phyloP scores from a whole-genome alignment of 1,284 basidiomycete species.

The Rhodotorula sp. region DNA sequence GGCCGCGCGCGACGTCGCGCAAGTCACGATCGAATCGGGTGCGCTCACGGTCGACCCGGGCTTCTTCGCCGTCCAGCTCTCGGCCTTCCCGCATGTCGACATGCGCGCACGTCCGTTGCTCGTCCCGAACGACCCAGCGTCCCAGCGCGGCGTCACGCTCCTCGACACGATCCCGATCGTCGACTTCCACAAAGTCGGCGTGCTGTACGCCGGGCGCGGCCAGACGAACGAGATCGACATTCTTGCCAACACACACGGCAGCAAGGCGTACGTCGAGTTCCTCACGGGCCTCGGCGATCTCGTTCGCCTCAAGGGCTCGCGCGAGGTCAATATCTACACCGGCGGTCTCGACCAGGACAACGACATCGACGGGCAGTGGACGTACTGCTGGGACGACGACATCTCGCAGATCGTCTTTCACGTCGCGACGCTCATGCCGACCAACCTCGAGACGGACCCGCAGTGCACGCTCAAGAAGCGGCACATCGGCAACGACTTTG shows the following conservation, averaged over 20 bases:
- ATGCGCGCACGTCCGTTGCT: slow-evolving; percentile 50
- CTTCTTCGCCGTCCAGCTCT: slow-evolving; percentile 84
- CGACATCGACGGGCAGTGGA: slow-evolving; percentile 79
- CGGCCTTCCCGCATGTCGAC: slow-evolving; percentile 64
- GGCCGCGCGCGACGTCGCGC: slow-evolving; percentile 26
- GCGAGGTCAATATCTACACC: slow-evolving; percentile 77
- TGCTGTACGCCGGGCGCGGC: slow-evolving; percentile 91
- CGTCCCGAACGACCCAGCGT: slow-evolving; percentile 57
- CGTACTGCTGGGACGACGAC: slow-evolving; percentile 99
- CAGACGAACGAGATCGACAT: slow-evolving; percentile 86
- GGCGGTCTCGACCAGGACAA: slow-evolving; percentile 86
- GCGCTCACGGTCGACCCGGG: slow-evolving; percentile 68
- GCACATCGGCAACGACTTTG: slow-evolving; percentile 91
- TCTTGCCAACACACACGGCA: slow-evolving; percentile 85
- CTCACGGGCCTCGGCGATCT: slow-evolving; percentile 84
- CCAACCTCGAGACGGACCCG: slow-evolving; percentile 62
- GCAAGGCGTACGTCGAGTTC: slow-evolving; percentile 91
- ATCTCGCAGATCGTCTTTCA: slow-evolving; percentile 95
- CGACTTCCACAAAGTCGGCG: slow-evolving; percentile 95
- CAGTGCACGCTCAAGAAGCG: slow-evolving; percentile 80
- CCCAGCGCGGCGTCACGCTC: slow-evolving; percentile 66
- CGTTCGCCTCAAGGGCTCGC: slow-evolving; percentile 85
- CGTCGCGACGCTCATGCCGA: slow-evolving; percentile 96
- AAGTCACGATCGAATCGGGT: slow-evolving; percentile 42
- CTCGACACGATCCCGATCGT: slow-evolving; percentile 91